Percentiles rank a stretch among this genome's conserved stretches.
Evolutionary conservation across 495 filamentous ascomycete genomes (phyloP).

Genomic region (Tuber magnatum): DNA sequence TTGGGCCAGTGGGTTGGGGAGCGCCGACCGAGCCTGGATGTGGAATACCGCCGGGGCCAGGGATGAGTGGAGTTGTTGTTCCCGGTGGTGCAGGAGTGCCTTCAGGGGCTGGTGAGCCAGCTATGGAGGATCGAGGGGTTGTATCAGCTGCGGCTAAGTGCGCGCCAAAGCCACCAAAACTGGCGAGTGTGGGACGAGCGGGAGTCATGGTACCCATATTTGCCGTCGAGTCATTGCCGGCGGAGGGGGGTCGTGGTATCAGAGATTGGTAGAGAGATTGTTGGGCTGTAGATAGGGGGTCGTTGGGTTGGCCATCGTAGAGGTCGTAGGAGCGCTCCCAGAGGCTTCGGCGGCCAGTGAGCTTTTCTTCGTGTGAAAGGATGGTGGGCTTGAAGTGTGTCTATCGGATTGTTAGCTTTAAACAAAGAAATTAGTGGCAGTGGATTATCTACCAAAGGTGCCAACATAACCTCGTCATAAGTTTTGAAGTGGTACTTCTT

Average conservation of each 20-base stretch:
- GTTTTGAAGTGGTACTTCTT: constrained; percentile 87
- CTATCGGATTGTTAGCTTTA: constrained; percentile 9
- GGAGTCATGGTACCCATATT: constrained; percentile 48
- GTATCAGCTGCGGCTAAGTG: constrained; percentile 47
- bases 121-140: constrained; percentile 75
- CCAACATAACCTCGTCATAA: constrained; percentile 86
- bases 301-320: constrained; percentile 84
- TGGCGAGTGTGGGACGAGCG: constrained; percentile 49
- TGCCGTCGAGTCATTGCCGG: constrained; percentile 41
- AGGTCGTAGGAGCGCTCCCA: constrained; percentile 82
- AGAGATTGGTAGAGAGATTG: constrained; percentile 74
- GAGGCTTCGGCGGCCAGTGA: constrained; percentile 66
- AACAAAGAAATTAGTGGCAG: not conserved
- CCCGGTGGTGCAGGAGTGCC: constrained; percentile 58
- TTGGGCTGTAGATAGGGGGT: constrained; percentile 81
- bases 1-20: constrained; percentile 42
- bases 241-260: constrained; percentile 72
- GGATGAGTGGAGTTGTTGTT: constrained; percentile 51
- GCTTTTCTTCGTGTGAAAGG: constrained; percentile 72
- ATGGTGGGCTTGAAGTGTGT: constrained; percentile 72
- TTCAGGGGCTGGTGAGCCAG: constrained; percentile 80
- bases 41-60: constrained; percentile 45
- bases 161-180: constrained; percentile 46
- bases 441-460: constrained; percentile 60
- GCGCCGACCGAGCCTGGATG: constrained; percentile 39